phyloP scores from a whole-genome alignment of 2,329 filamentous ascomycete species.

The Chaetomium globosum region DNA sequence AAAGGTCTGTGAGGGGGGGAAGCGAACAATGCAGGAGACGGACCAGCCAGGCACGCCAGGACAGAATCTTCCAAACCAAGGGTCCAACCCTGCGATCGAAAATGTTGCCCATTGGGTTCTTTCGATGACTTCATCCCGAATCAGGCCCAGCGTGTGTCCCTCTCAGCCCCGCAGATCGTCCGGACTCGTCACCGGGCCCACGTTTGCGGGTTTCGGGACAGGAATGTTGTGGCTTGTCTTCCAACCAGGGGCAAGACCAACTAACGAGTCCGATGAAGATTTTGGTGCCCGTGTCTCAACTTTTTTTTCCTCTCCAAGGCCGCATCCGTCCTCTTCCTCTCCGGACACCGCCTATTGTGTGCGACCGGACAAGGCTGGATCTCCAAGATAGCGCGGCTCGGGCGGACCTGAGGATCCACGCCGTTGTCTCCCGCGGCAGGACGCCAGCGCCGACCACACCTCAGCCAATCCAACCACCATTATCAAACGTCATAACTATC shows the following conservation, averaged over 20 bases:
- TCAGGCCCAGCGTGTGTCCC: not conserved
- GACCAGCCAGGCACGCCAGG: not conserved
- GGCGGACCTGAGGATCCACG: not conserved
- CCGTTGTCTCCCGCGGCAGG: not conserved
- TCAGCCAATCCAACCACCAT: not conserved
- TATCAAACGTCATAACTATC: not conserved
- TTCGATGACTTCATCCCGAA: conserved; percentile 20
- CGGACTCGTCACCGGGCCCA: conserved; percentile 13
- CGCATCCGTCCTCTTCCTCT: conserved; percentile 12
- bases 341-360: not conserved
- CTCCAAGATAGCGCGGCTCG: not conserved
- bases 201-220: conserved; percentile 15
- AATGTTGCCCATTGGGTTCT: conserved; percentile 7
- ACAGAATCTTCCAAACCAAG: not conserved
- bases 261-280: not conserved
- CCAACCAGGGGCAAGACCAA: conserved; percentile 5
- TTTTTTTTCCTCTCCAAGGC: not conserved
- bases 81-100: conserved; percentile 2
- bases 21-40: not conserved
- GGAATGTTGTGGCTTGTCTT: conserved; percentile 7
- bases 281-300: not conserved
- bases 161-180: conserved; percentile 4
- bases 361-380: conserved; percentile 8
- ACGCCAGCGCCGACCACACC: not conserved
- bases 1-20: not conserved